These are phyloP conservation scores for Elsinoe ampelina DNA, from an alignment of 2,329 filamentous ascomycete species.

Conservation along the genomic window DNA sequence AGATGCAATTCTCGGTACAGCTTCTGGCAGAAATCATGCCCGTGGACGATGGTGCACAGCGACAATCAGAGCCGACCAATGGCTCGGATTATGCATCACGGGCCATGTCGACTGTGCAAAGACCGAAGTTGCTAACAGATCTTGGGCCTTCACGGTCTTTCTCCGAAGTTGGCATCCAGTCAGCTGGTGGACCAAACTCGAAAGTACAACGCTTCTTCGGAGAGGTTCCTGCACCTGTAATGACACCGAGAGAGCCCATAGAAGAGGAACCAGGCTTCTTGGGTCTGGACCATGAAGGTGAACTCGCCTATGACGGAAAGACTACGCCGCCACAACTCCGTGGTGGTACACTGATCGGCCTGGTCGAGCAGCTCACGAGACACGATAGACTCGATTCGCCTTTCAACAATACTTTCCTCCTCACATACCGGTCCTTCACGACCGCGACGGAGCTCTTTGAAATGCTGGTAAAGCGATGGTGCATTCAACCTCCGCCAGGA, in stretches of 20 bases:
- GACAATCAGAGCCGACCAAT: constrained; percentile 20
- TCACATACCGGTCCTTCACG: constrained; percentile 95
- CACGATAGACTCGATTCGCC: constrained; percentile 92
- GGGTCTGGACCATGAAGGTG: constrained; percentile 75
- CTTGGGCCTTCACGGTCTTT: constrained; percentile 55
- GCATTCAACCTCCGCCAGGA: constrained; percentile 80
- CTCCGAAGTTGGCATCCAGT: constrained; percentile 36
- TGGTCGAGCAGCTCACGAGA: constrained; percentile 90
- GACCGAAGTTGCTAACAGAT: constrained; percentile 44
- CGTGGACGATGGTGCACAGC: constrained; percentile 27
- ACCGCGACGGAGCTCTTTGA: constrained; percentile 85
- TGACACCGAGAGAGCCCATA: constrained; percentile 17
- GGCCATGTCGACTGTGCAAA: constrained; percentile 33
- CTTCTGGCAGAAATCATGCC: constrained; percentile 75
- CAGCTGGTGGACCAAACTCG: constrained; percentile 31
- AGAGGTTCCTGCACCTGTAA: constrained; percentile 41
- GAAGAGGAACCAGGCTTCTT: constrained; percentile 81
- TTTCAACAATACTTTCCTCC: constrained; percentile 95
- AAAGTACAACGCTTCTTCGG: constrained; percentile 45
- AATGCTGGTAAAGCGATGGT: constrained; percentile 82
- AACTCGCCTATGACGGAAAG: constrained; percentile 85
- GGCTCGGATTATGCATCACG: constrained; percentile 21
- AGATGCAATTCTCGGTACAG: constrained; percentile 80
- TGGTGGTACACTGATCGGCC: constrained; percentile 76
- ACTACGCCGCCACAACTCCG: constrained; percentile 65